Base-by-base conservation (phyloP, 1,284 basidiomycete genomes). In the Salmacisia buchloeana region DNA sequence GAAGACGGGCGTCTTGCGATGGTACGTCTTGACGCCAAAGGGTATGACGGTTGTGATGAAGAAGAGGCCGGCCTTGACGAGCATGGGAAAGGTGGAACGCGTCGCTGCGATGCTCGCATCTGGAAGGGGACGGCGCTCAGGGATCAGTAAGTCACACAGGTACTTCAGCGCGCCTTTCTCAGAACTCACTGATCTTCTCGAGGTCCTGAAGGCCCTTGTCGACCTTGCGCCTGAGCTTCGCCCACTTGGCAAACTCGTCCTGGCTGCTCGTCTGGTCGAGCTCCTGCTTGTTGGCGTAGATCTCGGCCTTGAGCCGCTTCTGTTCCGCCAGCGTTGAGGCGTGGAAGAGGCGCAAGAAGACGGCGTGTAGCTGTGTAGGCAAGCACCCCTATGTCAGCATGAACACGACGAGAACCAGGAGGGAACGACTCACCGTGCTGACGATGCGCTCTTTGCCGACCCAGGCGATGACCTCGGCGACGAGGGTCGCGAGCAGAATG, bases 181-280 rank as follows among this genome's bases (percentile, higher is more conserved):
- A 18, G 10, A 2, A 69, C 76, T 36, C 25, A 80, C 76, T 97
- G 69, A 90, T 84, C 80, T 88, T 89, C 82, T 98, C 94, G n/a
- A 98, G 84, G 58, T 97, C 92, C 33, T 86, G 86, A n/a, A 96
- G 80, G 4, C 89, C 89, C 81, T 96, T 97, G 82, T 99, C 96
- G 35, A 97, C 87, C 70, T 86, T 90, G 68, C 96, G 82, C 74
- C 90, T 83, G 73, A 98, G 82, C 82, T 93, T 94, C 49, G 94
- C 94, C 96, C 96, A 98, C 82, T 93, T 97, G 18, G 94, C 91
- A 80, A 99, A 98, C 79, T 98, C 90, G 78, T 97, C 94, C 80
- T 98, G 94, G 13, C 92, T 90, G 73, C 90, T 92, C 33, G 94
- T 98, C 75, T 88, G 87, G 64, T 89, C 82, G 9, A 98, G 85